Conservation (phyloP, 2,329 filamentous ascomycete genomes). For the Coleophoma cylindrospora region DNA sequence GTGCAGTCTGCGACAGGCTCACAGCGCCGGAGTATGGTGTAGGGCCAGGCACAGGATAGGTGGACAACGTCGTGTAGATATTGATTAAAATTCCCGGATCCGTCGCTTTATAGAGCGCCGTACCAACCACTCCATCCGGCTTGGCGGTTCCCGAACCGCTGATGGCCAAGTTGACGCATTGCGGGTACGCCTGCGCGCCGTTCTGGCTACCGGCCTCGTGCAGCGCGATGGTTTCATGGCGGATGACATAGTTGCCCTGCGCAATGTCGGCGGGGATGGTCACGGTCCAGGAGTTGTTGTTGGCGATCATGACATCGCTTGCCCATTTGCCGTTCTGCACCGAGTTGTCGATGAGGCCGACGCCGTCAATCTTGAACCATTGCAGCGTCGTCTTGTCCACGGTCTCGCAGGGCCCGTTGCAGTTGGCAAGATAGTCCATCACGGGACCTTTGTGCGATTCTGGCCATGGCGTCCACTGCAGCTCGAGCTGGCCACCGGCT, state of each 20-base stretch:
- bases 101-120: conserved; percentile 32
- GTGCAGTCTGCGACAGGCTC: conserved; percentile 11
- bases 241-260: conserved; percentile 45
- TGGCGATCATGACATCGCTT: conserved; percentile 42
- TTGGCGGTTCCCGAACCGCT: conserved; percentile 34
- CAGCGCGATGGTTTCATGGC: conserved; percentile 36
- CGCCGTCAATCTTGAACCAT: conserved; percentile 36
- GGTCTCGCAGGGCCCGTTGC: conserved; percentile 32
- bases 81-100: conserved; percentile 36
- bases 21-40: conserved; percentile 21
- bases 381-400: conserved; percentile 28
- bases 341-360: conserved; percentile 23
- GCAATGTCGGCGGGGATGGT: conserved; percentile 37
- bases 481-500: conserved; percentile 52
- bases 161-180: conserved; percentile 45
- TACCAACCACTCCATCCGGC: conserved; percentile 31
- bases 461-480: conserved; percentile 64
- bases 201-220: conserved; percentile 25
- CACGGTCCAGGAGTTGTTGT: conserved; percentile 48
- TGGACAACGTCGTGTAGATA: conserved; percentile 29
- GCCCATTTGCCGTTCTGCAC: conserved; percentile 32
- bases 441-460: conserved; percentile 45
- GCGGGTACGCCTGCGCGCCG: conserved; percentile 44
- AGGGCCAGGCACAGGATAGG: conserved; percentile 30
- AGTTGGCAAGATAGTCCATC: conserved; percentile 24